phyloP scores from a whole-genome alignment of 305 asterid genomes.

The Plantago coronopus region DNA sequence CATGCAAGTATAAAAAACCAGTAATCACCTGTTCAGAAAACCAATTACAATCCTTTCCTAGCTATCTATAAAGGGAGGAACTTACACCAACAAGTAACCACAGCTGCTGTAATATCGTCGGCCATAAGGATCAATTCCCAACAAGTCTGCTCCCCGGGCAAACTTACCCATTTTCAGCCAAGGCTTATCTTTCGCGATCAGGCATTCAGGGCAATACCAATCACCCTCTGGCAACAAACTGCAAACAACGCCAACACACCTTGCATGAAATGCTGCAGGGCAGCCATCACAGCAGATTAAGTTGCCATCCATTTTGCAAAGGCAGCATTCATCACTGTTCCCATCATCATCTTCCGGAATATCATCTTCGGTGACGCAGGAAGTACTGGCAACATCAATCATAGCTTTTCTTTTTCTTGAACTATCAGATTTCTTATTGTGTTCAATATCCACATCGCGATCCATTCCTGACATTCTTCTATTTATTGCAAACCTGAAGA shows the following conservation, averaged over 20 bases:
- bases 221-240: conserved; percentile 89
- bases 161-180: conserved; percentile 55
- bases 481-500: conserved; percentile 60
- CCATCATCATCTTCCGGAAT: conserved; percentile 52
- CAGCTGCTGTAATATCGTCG: conserved; percentile 73
- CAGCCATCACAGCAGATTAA: conserved; percentile 97
- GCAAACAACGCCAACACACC: conserved; percentile 82
- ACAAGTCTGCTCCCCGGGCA: conserved; percentile 66
- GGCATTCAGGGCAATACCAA: conserved; percentile 97
- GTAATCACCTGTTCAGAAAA: conserved; percentile 19
- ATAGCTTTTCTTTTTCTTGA: conserved; percentile 55
- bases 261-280: conserved; percentile 91
- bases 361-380: conserved; percentile 66
- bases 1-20: conserved; percentile 8
- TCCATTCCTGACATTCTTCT: conserved; percentile 57
- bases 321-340: conserved; percentile 90
- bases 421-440: conserved; percentile 40
- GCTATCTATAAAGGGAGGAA: conserved; percentile 26
- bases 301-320: conserved; percentile 91
- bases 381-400: conserved; percentile 50
- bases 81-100: conserved; percentile 91
- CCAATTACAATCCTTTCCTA: conserved; percentile 16
- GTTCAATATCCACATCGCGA: conserved; percentile 43
- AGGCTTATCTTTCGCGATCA: conserved; percentile 60
- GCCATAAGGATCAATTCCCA: conserved; percentile 79